Evolutionary conservation across 345 rosid genomes (phyloP), one percentile per base, ranked within the genome.

Genomic region (Eucalyptus urophylla): DNA sequence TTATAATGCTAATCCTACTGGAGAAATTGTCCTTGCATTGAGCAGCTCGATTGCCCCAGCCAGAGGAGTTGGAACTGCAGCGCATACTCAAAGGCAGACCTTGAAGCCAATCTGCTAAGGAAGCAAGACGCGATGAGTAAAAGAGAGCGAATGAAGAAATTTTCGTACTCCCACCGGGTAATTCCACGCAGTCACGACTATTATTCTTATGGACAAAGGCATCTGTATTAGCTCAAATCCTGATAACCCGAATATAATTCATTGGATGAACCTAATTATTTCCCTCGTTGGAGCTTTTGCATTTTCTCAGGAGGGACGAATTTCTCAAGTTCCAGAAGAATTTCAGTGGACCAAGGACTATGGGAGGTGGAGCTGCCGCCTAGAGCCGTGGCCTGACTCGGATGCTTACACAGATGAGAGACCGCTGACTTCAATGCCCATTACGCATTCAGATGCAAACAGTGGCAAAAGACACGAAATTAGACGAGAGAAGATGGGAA

Each of bases 111-210:
- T 69, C 94, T 93, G 95, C 91, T 91, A 58, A 95, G 91, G 90
- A 95, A 92, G 93, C 96, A 93, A 88, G 96, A 95, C 45, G 97
- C 97, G 85, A 89, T 86, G 53, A 85, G 92, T 86, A 95, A 90
- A 92, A 91, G 99, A 92, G 98, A 95, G 24, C 91, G 97, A 49
- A 96, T 97, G 97, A 91, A 94, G 92, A 95, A 92, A 89, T 97
- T 96, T 93, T 97, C 99, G 0, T 96, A 93, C 56, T 97, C 99
- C 17, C 93, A 96, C 60, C 92, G 94, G 94, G 99, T 97, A 94
- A 86, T 43, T 85, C 85, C n/a, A 86, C 49, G 83, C 56, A 25
- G 29, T 33, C 11, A 7, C 92, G 8, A 24, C 31, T 49, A 37
- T 87, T 22, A 47, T n/a, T 29, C 83, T 33, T 29, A 76, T 76